phyloP scores from a whole-genome alignment of 768 basidiomycete genomes.

The Lactifluus rugatus region DNA sequence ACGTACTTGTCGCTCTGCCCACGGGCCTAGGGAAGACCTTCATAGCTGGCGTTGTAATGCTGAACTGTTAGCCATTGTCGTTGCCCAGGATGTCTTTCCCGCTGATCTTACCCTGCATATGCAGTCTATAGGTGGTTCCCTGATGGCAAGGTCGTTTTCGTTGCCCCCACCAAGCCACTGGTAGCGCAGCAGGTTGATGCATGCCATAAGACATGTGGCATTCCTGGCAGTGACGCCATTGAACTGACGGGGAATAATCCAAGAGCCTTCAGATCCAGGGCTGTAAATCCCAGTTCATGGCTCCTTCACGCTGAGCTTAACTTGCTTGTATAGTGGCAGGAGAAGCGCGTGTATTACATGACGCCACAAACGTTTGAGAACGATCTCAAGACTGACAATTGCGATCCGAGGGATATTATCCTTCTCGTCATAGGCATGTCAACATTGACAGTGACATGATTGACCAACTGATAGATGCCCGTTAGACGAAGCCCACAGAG shows the following conservation, averaged over 20 bases:
- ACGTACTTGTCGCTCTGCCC: conserved; percentile 87
- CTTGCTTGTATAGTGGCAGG: conserved; percentile 47
- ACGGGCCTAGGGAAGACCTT: conserved; percentile 98
- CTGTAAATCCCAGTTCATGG: conserved; percentile 35
- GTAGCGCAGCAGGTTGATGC: conserved; percentile 93
- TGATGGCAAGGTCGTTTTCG: conserved; percentile 83
- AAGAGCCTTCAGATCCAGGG: conserved; percentile 41
- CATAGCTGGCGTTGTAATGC: conserved; percentile 93
- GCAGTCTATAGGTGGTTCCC: conserved; percentile 90
- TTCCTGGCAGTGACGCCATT: conserved; percentile 74
- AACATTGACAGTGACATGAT: neutral
- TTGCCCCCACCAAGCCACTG: conserved; percentile 93
- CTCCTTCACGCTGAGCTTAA: neutral
- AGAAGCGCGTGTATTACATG: conserved; percentile 88
- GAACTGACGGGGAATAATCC: conserved; percentile 78
- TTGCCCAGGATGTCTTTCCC: neutral
- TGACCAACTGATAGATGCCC: neutral
- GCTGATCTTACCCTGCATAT: conserved; percentile 5
- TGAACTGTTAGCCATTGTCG: conserved; percentile 59
- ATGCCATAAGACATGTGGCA: conserved; percentile 88
- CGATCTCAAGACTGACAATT: conserved; percentile 62
- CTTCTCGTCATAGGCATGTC: conserved; percentile 76
- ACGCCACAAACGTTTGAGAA: conserved; percentile 92
- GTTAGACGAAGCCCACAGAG: conserved; percentile 90
- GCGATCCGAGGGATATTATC: conserved; percentile 73